These are phyloP conservation scores for Neofusicoccum umdonicola DNA, from an alignment of 2,329 filamentous ascomycete genomes.

Conservation along the genomic window DNA sequence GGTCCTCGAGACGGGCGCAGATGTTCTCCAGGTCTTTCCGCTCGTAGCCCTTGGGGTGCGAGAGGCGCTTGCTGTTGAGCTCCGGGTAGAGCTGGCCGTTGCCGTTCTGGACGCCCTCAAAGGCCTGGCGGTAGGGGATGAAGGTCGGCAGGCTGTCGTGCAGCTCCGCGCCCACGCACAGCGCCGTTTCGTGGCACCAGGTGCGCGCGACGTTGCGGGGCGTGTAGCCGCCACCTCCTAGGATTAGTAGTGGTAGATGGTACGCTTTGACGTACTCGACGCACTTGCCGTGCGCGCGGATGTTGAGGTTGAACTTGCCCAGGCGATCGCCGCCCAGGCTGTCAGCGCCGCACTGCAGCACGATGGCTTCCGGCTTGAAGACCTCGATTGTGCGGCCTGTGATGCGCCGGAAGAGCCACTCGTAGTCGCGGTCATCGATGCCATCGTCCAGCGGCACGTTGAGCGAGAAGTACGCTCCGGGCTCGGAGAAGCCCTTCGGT, in stretches of 20 bases:
- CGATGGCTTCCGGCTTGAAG: conserved; percentile 88
- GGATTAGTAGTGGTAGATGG: conserved; percentile 77
- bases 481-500: conserved; percentile 76
- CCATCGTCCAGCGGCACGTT: conserved; percentile 90
- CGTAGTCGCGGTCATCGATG: conserved; percentile 88
- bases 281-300: conserved; percentile 89
- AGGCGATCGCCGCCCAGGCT: conserved; percentile 89
- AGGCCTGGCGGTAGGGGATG: conserved; percentile 83
- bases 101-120: conserved; percentile 71
- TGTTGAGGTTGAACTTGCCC: conserved; percentile 94
- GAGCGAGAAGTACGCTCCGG: conserved; percentile 82
- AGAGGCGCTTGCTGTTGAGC: conserved; percentile 65
- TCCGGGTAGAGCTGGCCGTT: conserved; percentile 74
- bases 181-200: conserved; percentile 94
- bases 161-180: conserved; percentile 76
- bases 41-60: conserved; percentile 74
- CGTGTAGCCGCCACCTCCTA: conserved; percentile 94
- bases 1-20: conserved; percentile 75
- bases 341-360: conserved; percentile 93
- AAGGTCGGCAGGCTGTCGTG: conserved; percentile 72
- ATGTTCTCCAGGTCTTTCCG: conserved; percentile 73
- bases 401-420: conserved; percentile 77
- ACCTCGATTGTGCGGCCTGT: conserved; percentile 74
- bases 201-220: conserved; percentile 93
- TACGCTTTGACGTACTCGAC: conserved; percentile 84